Evolutionary conservation across 176 grass and related monocot genomes (phyloP).

Genomic region (Musa schizocarpa): DNA sequence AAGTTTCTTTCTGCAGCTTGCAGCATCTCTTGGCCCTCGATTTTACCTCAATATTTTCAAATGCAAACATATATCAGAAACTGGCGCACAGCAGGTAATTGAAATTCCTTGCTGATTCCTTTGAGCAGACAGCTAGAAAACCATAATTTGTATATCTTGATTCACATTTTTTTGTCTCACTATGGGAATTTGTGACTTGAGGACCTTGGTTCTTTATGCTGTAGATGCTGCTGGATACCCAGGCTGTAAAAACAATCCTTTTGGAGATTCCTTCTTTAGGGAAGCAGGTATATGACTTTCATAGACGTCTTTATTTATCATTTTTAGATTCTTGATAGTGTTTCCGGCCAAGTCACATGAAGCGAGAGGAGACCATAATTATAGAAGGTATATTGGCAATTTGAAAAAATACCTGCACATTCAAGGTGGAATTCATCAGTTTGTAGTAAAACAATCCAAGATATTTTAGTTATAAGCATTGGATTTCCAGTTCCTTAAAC

Average conservation of each 20-base stretch:
- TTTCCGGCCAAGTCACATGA: background rate
- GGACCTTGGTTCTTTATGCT: conserved; percentile 6
- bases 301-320: background rate
- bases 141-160: no score
- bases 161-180: background rate
- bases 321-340: background rate
- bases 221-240: conserved; percentile 98
- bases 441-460: background rate
- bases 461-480: background rate
- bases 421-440: background rate
- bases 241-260: conserved; percentile 88
- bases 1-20: conserved; percentile 52
- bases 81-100: conserved; percentile 85
- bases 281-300: conserved; percentile 54
- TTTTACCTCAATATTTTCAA: conserved; percentile 99
- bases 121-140: no score
- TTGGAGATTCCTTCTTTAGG: conserved; percentile 91
- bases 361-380: no score
- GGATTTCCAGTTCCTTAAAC: no score
- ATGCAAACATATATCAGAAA: conserved; percentile 99
- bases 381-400: background rate
- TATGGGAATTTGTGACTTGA: background rate
- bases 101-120: no score
- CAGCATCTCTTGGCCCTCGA: conserved; percentile 91
- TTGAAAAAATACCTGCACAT: background rate